A percentile compares a stretch with the other conserved stretches of the same genome.
Conservation (phyloP, 345 rosid species). For the Microthlaspi erraticum region DNA sequence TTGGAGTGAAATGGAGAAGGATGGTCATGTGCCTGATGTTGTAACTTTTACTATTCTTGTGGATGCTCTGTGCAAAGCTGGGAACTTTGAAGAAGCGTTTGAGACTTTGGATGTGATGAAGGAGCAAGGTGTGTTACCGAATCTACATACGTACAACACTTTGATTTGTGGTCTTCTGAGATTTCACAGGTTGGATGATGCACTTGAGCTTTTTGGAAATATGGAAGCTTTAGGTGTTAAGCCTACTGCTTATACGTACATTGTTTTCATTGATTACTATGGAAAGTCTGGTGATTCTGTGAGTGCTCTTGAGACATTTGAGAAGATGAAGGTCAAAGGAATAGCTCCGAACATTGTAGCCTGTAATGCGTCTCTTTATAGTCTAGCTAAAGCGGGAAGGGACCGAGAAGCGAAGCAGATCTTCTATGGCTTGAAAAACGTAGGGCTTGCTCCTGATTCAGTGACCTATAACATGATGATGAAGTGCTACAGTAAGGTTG, state of each 20-base stretch:
- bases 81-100: conserved; percentile 69
- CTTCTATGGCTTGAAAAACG: conserved; percentile 62
- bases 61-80: conserved; percentile 72
- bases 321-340: conserved; percentile 74
- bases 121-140: conserved; percentile 63
- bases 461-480: conserved; percentile 97
- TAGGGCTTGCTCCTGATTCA: conserved; percentile 77
- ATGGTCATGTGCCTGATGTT: conserved; percentile 83
- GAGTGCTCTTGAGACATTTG: conserved; percentile 78
- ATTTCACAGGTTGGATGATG: conserved; percentile 61
- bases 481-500: conserved; percentile 82
- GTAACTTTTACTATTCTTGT: conserved; percentile 79
- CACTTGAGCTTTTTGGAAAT: conserved; percentile 58
- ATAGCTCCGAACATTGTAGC: conserved; percentile 86
- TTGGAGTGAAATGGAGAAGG: conserved; percentile 87
- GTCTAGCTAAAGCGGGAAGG: conserved; percentile 74
- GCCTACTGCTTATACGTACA: conserved; percentile 77
- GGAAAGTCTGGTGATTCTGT: conserved; percentile 73
- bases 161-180: conserved; percentile 78
- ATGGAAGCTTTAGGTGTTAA: conserved; percentile 68
- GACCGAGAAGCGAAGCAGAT: conserved; percentile 74
- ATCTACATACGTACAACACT: conserved; percentile 84
- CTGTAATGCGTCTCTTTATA: conserved; percentile 81
- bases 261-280: conserved; percentile 87
- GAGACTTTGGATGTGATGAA: conserved; percentile 68